Percentiles rank a stretch among this genome's conserved stretches.
phyloP scores from a whole-genome alignment of 805 yeast genomes.

The Starmerella davenportii region DNA sequence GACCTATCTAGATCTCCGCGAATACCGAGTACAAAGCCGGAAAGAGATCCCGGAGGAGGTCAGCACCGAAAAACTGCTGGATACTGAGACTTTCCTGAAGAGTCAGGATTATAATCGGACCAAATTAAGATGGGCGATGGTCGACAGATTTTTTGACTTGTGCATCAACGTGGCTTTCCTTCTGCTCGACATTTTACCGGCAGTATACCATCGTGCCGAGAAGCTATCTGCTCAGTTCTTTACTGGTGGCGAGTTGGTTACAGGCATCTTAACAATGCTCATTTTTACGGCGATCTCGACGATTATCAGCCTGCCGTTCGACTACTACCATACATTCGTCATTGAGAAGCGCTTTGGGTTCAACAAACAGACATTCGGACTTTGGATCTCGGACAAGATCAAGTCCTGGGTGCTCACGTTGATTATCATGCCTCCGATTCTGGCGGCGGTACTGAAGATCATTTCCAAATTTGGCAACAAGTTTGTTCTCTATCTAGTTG shows the following conservation, averaged over 20 bases:
- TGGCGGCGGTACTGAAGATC: slow-evolving; percentile 63
- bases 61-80: slow-evolving; percentile 48
- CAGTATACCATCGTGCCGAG: slow-evolving; percentile 34
- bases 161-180: slow-evolving; percentile 40
- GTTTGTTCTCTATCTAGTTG: slow-evolving; percentile 66
- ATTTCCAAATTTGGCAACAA: slow-evolving; percentile 61
- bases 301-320: slow-evolving; percentile 44
- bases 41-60: slow-evolving; percentile 43
- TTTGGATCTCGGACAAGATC: slow-evolving; percentile 58
- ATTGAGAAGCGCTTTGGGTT: slow-evolving; percentile 87
- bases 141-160: slow-evolving; percentile 34
- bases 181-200: slow-evolving; percentile 46
- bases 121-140: slow-evolving; percentile 50
- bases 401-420: slow-evolving; percentile 39
- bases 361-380: slow-evolving; percentile 57
- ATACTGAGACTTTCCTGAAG: slow-evolving; percentile 53
- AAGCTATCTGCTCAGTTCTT: slow-evolving; percentile 13
- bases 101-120: slow-evolving; percentile 66
- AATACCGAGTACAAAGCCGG: slow-evolving; percentile 29
- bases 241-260: slow-evolving; percentile 25
- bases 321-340: slow-evolving; percentile 65
- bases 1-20: slow-evolving; percentile 56
- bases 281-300: slow-evolving; percentile 29
- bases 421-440: slow-evolving; percentile 51
- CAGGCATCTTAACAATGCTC: slow-evolving; percentile 2